Evolutionary conservation across 2,329 filamentous ascomycete genomes (phyloP), one percentile per base, ranked within the genome.

Genomic region (Phaeosphaeriaceae sp.): DNA sequence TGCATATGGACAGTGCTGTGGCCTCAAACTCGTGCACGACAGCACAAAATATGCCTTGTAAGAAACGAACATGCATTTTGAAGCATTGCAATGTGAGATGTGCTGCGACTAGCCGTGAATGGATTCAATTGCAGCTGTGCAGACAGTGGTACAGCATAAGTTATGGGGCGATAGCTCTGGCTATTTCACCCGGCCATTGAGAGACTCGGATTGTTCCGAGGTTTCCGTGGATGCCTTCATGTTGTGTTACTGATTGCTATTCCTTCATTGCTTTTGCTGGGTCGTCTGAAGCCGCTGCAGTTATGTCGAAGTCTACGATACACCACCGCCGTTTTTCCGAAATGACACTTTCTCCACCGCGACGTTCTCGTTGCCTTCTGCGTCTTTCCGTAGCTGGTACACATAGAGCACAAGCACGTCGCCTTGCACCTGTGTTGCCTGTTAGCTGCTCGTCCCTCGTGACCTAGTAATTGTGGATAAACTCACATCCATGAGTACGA

Each of bases 401-500:
- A 98, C 94, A 78, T 98, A 98, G 51, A 98, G 85, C 59, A 96
- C 96, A 66, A 98, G 86, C 17, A 96, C 96, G 76, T 97, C 96
- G 30, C 94, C 94, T 86, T 98, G 94, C 35, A 97, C 92, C 93
- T 97, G 69, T 48, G 52, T 21, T 24, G 53, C 32, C 50, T 52
- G 62, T 74, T 64, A 74, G 69, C 60, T 56, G 58, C 11, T 23
- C 10, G 51, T 60, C 44, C 35, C 32, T 50, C 32, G 10, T 32
- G 28, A 32, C 26, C n/a, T n/a, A n/a, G n/a, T 32, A n/a, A 47
- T 55, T n/a, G 49, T 26, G 50, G 49, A 17, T 30, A 53, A 52
- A 90, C 93, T 83, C 79, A 97, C 94, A 86, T 98, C 94, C 94
- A 98, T 97, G 78, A 98, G 81, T 74, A 95, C 97, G 79, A 98